Conservation (phyloP, 306 rosid genomes). For the Vigna hirtella region DNA sequence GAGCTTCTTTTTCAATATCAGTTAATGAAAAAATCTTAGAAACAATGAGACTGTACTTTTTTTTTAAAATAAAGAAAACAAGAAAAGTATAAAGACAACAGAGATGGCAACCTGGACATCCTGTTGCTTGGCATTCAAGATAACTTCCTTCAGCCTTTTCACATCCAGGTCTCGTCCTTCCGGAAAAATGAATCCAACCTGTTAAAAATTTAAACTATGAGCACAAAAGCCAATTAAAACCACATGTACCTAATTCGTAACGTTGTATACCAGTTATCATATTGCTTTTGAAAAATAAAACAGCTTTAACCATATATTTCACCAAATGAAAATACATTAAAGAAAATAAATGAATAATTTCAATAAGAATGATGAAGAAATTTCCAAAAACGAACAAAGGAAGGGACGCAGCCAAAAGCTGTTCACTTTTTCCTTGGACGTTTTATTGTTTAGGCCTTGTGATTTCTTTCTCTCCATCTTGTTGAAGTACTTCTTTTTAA, state of each 20-base stretch:
- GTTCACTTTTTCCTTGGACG: neutral
- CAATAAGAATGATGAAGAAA: neutral
- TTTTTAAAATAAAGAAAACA: neutral
- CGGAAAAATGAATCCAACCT: conserved; percentile 80
- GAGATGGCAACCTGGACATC: conserved; percentile 71
- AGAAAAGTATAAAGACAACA: conserved; percentile 16
- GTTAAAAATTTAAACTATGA: conserved; percentile 37
- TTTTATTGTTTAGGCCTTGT: neutral
- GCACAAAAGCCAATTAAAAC: conserved; percentile 25
- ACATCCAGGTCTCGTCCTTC: conserved; percentile 59
- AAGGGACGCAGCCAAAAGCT: conserved; percentile 5
- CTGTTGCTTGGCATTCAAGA: conserved; percentile 52
- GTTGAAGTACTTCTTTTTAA: neutral
- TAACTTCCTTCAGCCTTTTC: conserved; percentile 55
- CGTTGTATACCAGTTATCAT: neutral
- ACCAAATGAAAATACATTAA: neutral
- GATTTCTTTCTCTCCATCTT: neutral
- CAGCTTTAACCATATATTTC: neutral
- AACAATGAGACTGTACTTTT: conserved; percentile 30
- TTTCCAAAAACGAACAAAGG: neutral
- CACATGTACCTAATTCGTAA: neutral
- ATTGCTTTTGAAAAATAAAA: neutral
- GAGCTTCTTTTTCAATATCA: conserved; percentile 6
- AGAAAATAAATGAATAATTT: neutral
- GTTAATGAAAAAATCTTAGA: conserved; percentile 22